phyloP scores from a whole-genome alignment of 202 grass and related monocot genomes.

The Bolboschoenoplectus hybrid region DNA sequence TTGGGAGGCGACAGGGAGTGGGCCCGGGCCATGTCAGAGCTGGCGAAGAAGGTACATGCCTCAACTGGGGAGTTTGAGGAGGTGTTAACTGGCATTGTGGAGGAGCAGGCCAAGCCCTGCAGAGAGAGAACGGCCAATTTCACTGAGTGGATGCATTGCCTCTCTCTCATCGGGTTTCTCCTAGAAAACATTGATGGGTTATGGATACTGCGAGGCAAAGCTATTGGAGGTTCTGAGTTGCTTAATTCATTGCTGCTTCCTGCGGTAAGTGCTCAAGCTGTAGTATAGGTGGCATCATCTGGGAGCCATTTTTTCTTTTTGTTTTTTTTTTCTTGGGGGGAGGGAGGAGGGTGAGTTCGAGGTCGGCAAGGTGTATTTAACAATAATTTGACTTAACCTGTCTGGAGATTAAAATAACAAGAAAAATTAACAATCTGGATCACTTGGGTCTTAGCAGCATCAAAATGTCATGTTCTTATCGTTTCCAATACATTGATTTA shows the following conservation, averaged over 20 bases:
- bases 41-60: conserved; percentile 86
- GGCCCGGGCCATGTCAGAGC: conserved; percentile 74
- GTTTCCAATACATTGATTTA: conserved; percentile 6
- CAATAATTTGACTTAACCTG: background rate
- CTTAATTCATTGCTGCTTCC: conserved; percentile 87
- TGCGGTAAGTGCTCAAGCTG: conserved; percentile 60
- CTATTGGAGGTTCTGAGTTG: conserved; percentile 61
- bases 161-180: conserved; percentile 78
- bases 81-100: conserved; percentile 55
- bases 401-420: background rate
- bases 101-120: conserved; percentile 65
- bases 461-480: background rate
- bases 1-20: conserved; percentile 78
- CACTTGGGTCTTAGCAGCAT: background rate
- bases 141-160: conserved; percentile 91
- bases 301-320: background rate
- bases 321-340: background rate
- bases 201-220: conserved; percentile 59
- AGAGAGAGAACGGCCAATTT: conserved; percentile 89
- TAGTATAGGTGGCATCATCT: background rate
- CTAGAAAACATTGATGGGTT: conserved; percentile 71
- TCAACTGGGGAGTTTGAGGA: conserved; percentile 82
- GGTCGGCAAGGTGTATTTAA: background rate
- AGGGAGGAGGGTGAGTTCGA: background rate
- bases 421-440: background rate